Evolutionary conservation across 2,329 filamentous ascomycete genomes (phyloP).

Genomic region (Calonectria pteridis): DNA sequence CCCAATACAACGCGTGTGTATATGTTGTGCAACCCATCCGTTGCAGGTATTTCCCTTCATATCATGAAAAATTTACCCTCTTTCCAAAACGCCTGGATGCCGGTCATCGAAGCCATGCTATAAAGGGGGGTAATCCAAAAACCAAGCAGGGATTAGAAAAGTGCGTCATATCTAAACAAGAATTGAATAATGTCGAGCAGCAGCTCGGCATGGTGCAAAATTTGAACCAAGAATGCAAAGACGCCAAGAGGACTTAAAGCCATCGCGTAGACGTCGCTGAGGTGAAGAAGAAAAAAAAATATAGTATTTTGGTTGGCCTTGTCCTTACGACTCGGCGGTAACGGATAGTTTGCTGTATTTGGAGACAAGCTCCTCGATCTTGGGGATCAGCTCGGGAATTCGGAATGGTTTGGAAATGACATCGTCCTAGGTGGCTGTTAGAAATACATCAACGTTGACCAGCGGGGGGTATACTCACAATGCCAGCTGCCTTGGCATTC

Average conservation of each 20-base stretch:
- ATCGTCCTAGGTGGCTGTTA: conserved; percentile 67
- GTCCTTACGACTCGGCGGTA: conserved; percentile 23
- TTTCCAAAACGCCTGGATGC: conserved; percentile 39
- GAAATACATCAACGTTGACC: neutral
- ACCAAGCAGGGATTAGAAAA: conserved; percentile 26
- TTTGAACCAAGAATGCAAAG: conserved; percentile 18
- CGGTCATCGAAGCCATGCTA: conserved; percentile 33
- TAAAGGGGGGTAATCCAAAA: conserved; percentile 22
- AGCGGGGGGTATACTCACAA: conserved; percentile 64
- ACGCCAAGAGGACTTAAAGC: conserved; percentile 2
- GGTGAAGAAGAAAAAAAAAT: too few species aligned
- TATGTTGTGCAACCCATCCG: conserved; percentile 9
- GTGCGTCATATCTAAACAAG: conserved; percentile 34
- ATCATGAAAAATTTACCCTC: conserved; percentile 25
- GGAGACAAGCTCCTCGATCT: conserved; percentile 70
- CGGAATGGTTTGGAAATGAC: conserved; percentile 85
- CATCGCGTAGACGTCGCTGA: neutral
- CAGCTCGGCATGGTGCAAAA: neutral
- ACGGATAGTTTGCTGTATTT: conserved; percentile 54
- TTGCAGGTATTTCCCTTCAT: conserved; percentile 12
- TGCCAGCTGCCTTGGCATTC: conserved; percentile 78
- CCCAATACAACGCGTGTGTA: conserved; percentile 1
- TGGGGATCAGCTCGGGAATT: conserved; percentile 77
- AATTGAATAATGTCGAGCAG: conserved; percentile 6
- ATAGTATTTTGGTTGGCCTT: neutral